Base-by-base conservation (phyloP, 2,329 filamentous ascomycete species). In the Ustulina deusta region DNA sequence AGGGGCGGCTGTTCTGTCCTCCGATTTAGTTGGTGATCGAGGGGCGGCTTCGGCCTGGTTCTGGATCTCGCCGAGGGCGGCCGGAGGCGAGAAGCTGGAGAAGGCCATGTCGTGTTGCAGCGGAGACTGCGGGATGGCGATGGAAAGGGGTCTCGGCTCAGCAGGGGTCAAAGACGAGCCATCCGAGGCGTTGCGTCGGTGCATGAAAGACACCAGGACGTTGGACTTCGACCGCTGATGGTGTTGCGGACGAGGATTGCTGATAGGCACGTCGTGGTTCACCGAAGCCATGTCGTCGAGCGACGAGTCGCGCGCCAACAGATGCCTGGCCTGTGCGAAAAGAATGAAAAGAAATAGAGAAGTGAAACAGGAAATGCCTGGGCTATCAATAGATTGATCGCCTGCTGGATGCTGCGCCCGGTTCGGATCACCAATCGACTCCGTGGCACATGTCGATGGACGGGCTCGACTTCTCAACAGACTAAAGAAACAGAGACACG, bases 31-130 rank as follows among this genome's bases (percentile, higher is more conserved):
- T n/a, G 76, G 74, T 15, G 74, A 74, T 68, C 76, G 75, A 51
- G 74, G 63, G 29, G 70, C 61, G 36, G 67, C 66, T 40, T 73
- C 74, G 20, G 75, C 64, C 64, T 84, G 83, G 75, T 89, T 89
- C 65, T 86, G 85, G 49, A 89, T 82, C 75, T 90, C 88, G 56
- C 83, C 83, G 17, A 90, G 80, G 61, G 87, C 84, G 38, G 82
- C 77, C 6, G 82, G 78, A 59, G 82, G 80, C 40, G 78, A 78
- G 74, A 77, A 82, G 66, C 77, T 80, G 68, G 78, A 73, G 61
- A 75, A 68, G 5, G 66, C 70, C 69, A 78, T 79, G 36, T 77
- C 75, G 56, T 71, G 71, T 61, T 62, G 77, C 64, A 73, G 71
- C 69, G 74, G 58, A 59, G 71, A 54, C 61, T 69, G 66, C 49